phyloP scores from a whole-genome alignment of 2,329 filamentous ascomycete genomes.

The Aspergillus neotritici region DNA sequence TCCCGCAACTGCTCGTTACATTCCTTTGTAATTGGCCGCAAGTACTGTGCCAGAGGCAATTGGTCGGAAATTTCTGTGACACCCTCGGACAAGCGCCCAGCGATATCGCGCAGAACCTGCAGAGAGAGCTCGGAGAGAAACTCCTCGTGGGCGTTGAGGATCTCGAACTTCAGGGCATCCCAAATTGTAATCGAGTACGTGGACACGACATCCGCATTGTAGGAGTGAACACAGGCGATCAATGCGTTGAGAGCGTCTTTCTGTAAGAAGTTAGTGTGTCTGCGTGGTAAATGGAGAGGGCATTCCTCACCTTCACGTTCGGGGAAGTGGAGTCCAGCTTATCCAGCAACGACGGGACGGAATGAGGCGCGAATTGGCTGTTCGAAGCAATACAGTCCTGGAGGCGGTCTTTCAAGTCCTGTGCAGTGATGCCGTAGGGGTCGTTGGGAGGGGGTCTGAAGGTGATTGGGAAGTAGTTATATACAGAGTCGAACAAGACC shows the following conservation, averaged over 20 bases:
- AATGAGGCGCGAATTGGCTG: slow-evolving; percentile 58
- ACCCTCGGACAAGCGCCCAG: slow-evolving; percentile 48
- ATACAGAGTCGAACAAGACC: slow-evolving; percentile 61
- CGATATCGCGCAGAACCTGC: slow-evolving; percentile 50
- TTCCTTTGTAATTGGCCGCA: slow-evolving; percentile 59
- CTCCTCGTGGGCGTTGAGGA: slow-evolving; percentile 62
- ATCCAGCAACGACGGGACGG: slow-evolving; percentile 62
- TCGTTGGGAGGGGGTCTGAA: slow-evolving; percentile 65
- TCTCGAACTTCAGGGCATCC: slow-evolving; percentile 65
- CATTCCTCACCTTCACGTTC: slow-evolving; percentile 54
- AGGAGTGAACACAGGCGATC: slow-evolving; percentile 54
- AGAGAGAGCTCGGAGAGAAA: slow-evolving; percentile 58
- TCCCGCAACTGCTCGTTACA: slow-evolving; percentile 64
- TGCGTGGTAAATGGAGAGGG: slow-evolving; percentile 10
- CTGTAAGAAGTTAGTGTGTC: slow-evolving; percentile 26
- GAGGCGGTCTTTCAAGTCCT: slow-evolving; percentile 60
- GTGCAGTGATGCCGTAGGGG: slow-evolving; percentile 63
- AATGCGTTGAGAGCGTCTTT: slow-evolving; percentile 62
- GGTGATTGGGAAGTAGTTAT: slow-evolving; percentile 68
- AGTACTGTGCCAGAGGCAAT: slow-evolving; percentile 47
- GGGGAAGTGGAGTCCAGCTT: slow-evolving; percentile 64
- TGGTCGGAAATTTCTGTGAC: slow-evolving; percentile 34
- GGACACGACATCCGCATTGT: slow-evolving; percentile 54
- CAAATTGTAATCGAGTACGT: slow-evolving; percentile 61
- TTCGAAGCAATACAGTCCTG: slow-evolving; percentile 60